Percentiles rank a stretch among this genome's conserved stretches.
Evolutionary conservation across 2,329 filamentous ascomycete genomes (phyloP).

Genomic region (Diaporthe vaccinii): DNA sequence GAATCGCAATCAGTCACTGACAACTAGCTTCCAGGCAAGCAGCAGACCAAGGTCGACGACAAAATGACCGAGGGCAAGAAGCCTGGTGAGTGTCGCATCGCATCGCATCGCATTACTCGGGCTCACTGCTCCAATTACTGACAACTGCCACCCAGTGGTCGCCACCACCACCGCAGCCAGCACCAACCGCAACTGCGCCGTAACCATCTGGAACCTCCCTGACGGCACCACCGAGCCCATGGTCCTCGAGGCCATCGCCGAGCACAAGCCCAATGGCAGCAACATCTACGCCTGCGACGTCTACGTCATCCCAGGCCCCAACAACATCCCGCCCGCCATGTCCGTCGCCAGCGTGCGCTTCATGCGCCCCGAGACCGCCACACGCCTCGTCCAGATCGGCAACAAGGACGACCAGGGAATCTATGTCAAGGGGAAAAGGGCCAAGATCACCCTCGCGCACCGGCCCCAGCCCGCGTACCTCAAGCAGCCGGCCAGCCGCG

Average conservation of each 20-base stretch:
- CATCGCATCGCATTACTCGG: not conserved
- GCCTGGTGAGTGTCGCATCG: not conserved
- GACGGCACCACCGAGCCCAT: not conserved
- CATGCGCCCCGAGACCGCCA: constrained; percentile 21
- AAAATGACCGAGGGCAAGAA: not conserved
- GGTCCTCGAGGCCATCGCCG: constrained; percentile 17
- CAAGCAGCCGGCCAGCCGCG: constrained; percentile 4
- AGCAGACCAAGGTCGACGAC: not conserved
- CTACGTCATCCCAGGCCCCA: constrained; percentile 18
- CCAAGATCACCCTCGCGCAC: constrained; percentile 1
- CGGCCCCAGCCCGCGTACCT: not conserved
- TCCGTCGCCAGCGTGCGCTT: constrained; percentile 26
- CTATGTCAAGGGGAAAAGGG: not conserved
- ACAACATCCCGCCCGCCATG: not conserved
- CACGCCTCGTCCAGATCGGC: constrained; percentile 20
- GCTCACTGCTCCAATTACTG: not conserved
- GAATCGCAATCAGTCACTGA: not conserved
- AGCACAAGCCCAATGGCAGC: constrained; percentile 21
- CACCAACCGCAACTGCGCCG: constrained; percentile 13
- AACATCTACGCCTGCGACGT: constrained; percentile 24
- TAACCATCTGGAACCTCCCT: constrained; percentile 21
- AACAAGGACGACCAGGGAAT: not conserved
- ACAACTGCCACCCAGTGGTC: not conserved
- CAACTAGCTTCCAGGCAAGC: not conserved
- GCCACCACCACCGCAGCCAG: not conserved